A percentile compares a stretch with the other conserved stretches of the same genome.
Conservation (phyloP, 768 basidiomycete species). For the Mrakia gelida region DNA sequence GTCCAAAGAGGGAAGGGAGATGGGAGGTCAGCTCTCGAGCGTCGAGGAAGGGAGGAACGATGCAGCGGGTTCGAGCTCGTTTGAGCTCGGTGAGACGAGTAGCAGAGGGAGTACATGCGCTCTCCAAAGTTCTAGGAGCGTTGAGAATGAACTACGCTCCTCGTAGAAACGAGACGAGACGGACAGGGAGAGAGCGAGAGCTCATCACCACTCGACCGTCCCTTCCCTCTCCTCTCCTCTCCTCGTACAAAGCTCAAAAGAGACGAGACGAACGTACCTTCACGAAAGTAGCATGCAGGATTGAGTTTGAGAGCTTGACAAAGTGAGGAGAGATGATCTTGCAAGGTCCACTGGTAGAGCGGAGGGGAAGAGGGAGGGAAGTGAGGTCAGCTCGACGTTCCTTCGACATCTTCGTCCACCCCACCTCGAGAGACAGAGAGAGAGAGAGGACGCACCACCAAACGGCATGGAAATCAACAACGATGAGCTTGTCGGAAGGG, state of each 20-base stretch:
- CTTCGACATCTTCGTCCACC: background rate
- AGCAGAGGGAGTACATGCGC: constrained; percentile 26
- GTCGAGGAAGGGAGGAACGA: background rate
- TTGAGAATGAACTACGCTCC: too few relatives aligned
- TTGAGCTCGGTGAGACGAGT: background rate
- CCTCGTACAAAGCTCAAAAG: background rate
- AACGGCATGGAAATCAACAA: constrained; percentile 40
- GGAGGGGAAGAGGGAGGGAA: background rate
- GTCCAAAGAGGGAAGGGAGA: background rate
- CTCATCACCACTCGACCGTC: background rate
- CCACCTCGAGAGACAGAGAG: background rate
- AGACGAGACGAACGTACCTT: constrained; percentile 13
- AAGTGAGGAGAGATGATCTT: constrained; percentile 42
- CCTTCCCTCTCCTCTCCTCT: background rate
- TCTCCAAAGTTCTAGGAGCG: too few relatives aligned
- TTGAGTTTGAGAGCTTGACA: constrained; percentile 37
- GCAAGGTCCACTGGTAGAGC: constrained; percentile 42
- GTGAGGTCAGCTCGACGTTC: background rate
- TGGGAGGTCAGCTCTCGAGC: background rate
- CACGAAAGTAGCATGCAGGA: constrained; percentile 28
- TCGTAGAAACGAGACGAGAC: background rate
- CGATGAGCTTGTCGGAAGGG: constrained; percentile 11
- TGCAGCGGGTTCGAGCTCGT: background rate
- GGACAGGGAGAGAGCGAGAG: background rate
- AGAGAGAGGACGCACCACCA: constrained; percentile 24